Evolutionary conservation across 371 early-diverging fungal genomes (phyloP), one percentile per base, ranked within the genome.

Genomic region (Smittium culicis): DNA sequence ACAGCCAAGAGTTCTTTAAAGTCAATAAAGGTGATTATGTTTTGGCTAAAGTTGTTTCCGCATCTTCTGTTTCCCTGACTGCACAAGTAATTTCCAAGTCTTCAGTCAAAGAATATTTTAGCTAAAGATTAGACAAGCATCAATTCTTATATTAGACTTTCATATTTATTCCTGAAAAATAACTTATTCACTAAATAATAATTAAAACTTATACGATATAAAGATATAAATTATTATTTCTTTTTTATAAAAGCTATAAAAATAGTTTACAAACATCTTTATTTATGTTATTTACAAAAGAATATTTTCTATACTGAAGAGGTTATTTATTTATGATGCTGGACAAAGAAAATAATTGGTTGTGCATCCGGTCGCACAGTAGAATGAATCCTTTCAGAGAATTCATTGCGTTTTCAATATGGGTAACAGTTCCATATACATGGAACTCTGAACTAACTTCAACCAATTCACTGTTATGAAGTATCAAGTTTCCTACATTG

Each of bases 11-110:
- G 27, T 45, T 45, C 35, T 32, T 24, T 20, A 31, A 28, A 5
- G 14, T 67, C 27, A 33, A 61, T 33, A 70, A 69, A 0, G 77
- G 77, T 64, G 67, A 73, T 35, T 77, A 77, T 34, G 73, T 77
- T 68, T 66, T 66, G 1, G 77, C 72, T 33, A 67, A 33, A 56
- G 62, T 76, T n/a, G 65, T 65, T 45, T 34, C 74, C 3, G 69
- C 77, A 17, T 61, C 77, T 31, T 77, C 77, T 24, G 68, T 73
- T 27, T 77, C 77, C 32, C 63, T 77, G 62, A 35, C 63, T 5
- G 63, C 63, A 32, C 2, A 63, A 14, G 33, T 32, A 34, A 63
- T 63, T 5, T 32, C n/a, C 2, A 35, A 31, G 2, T 63, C 63
- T n/a, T 30, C 63, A 32, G 35, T 32, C 5, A 34, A 3, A 31